A percentile compares a stretch with the other conserved stretches of the same genome.
These are phyloP conservation scores for Ampelocalamus luodianensis DNA, from an alignment of 176 grass and related monocot species.

Conservation along the genomic window DNA sequence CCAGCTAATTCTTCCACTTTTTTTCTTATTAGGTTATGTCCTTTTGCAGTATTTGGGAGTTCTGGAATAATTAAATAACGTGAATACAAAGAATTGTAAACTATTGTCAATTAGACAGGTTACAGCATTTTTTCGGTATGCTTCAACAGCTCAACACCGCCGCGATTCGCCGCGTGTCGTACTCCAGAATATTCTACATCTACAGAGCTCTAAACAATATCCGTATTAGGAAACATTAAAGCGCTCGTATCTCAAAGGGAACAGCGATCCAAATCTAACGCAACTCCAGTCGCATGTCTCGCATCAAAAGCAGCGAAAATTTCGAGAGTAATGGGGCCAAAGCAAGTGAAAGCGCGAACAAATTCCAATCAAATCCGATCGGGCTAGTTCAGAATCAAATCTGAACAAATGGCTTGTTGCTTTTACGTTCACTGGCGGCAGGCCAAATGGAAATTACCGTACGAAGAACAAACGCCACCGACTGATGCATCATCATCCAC, in stretches of 20 bases:
- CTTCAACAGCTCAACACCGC: not conserved
- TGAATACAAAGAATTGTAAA: not conserved
- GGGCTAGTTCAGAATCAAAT: not conserved
- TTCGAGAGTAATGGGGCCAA: slow-evolving; percentile 8
- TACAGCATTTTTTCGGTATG: not conserved
- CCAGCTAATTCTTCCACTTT: slow-evolving; percentile 1
- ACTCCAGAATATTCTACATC: slow-evolving; percentile 25
- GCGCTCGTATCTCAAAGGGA: slow-evolving; percentile 21
- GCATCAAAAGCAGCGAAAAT: slow-evolving; percentile 21
- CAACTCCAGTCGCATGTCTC: not conserved
- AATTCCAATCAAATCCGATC: slow-evolving; percentile 26
- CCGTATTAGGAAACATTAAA: not conserved
- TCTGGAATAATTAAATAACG: not conserved
- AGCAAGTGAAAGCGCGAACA: slow-evolving; percentile 12
- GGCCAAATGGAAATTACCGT: slow-evolving; percentile 17
- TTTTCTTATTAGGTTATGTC: slow-evolving; percentile 1
- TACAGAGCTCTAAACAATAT: slow-evolving; percentile 1
- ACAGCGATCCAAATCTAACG: slow-evolving; percentile 41
- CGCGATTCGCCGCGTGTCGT: not conserved
- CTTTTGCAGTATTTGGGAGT: not conserved
- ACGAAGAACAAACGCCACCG: not conserved
- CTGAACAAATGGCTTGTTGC: not conserved
- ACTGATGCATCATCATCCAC: not conserved
- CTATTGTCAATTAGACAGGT: not conserved
- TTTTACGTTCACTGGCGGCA: not conserved